Conservation (phyloP, 208 protist genomes). For the Trypanosoma mega region DNA sequence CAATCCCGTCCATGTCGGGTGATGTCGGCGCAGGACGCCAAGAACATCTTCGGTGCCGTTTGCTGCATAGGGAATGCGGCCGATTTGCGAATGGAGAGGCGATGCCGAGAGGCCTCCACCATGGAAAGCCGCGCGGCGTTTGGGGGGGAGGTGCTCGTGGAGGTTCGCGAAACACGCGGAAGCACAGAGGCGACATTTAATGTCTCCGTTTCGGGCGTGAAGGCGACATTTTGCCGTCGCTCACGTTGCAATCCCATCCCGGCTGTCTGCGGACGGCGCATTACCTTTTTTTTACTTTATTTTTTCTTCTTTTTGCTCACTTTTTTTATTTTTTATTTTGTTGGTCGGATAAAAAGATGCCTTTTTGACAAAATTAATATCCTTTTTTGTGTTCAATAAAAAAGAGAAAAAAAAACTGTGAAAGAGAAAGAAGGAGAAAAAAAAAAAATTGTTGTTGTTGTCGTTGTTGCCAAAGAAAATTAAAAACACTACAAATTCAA, state of each 20-base stretch:
- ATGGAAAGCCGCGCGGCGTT: not conserved
- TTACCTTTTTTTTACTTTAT: too few species aligned
- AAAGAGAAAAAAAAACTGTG: slow-evolving; percentile 15
- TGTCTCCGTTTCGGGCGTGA: not conserved
- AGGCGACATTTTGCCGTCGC: slow-evolving; percentile 6
- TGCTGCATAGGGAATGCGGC: slow-evolving; percentile 80
- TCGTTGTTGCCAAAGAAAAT: too few species aligned
- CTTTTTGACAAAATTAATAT: slow-evolving; percentile 1
- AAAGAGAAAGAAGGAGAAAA: slow-evolving; percentile 15
- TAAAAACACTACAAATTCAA: too few species aligned
- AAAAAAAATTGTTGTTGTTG: too few species aligned
- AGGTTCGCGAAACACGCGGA: slow-evolving; percentile 5
- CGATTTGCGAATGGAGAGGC: slow-evolving; percentile 57
- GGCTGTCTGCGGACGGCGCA: slow-evolving; percentile 2
- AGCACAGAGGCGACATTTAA: not conserved
- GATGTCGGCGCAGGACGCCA: slow-evolving; percentile 59
- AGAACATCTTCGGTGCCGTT: slow-evolving; percentile 37
- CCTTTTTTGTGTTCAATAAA: not conserved
- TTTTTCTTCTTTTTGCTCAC: too few species aligned
- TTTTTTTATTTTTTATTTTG: too few species aligned
- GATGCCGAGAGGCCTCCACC: slow-evolving; percentile 41
- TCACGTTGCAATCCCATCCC: not conserved
- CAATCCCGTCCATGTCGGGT: slow-evolving; percentile 52
- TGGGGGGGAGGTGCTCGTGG: slow-evolving; percentile 3
- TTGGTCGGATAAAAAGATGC: too few species aligned